Conservation (phyloP, 495 filamentous ascomycete species). For the Amniculicola lignicola region DNA sequence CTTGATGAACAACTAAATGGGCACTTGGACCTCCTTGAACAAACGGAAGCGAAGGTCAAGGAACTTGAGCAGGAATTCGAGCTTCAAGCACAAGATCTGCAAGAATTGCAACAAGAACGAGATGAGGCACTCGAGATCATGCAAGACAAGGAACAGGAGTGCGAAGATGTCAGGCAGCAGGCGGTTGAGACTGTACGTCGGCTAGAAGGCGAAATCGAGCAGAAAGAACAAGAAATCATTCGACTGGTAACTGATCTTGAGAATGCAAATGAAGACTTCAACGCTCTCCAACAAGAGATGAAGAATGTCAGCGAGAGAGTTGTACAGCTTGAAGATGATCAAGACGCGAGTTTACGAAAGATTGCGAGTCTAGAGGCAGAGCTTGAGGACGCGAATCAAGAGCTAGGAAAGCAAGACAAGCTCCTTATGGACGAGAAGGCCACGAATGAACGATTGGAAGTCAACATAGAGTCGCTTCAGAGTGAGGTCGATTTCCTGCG, state of each 20-base stretch:
- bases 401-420: slow-evolving; percentile 58
- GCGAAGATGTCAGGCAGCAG: slow-evolving; percentile 72
- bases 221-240: slow-evolving; percentile 68
- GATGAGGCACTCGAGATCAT: slow-evolving; percentile 78
- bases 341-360: slow-evolving; percentile 42
- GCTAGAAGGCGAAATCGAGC: slow-evolving; percentile 75
- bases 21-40: slow-evolving; percentile 41
- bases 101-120: slow-evolving; percentile 77
- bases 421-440: slow-evolving; percentile 65
- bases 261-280: slow-evolving; percentile 75
- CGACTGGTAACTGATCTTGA: slow-evolving; percentile 65
- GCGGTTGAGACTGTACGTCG: slow-evolving; percentile 79
- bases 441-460: slow-evolving; percentile 78
- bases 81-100: slow-evolving; percentile 58
- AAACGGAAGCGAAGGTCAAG: slow-evolving; percentile 38
- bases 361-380: slow-evolving; percentile 42
- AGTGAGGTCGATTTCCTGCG: slow-evolving; percentile 91
- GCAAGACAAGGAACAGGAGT: slow-evolving; percentile 74
- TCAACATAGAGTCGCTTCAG: slow-evolving; percentile 89
- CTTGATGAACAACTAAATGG: slow-evolving; percentile 44
- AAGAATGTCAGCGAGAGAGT: slow-evolving; percentile 81
- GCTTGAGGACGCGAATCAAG: slow-evolving; percentile 41
- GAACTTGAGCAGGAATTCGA: slow-evolving; percentile 41
- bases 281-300: slow-evolving; percentile 84
- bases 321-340: slow-evolving; percentile 80